Percentiles rank a stretch among this genome's conserved stretches.
Conservation (phyloP, 257 asterid species). For the Agastache rugosa region DNA sequence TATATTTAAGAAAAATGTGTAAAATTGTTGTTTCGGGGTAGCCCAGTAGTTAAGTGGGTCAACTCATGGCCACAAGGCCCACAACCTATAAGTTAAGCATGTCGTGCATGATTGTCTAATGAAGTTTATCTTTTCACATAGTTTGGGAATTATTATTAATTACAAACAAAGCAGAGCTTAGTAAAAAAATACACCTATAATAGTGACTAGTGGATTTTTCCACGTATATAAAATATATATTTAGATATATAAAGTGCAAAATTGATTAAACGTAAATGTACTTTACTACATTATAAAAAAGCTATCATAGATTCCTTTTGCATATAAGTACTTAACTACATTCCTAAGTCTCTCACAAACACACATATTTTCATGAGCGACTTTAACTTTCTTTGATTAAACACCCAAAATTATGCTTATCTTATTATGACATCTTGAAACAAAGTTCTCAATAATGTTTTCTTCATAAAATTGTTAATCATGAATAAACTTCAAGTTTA, state of each 20-base stretch:
- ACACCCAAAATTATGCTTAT: constrained; percentile 30
- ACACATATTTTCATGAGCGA: neutral
- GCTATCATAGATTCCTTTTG: neutral
- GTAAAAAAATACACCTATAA: no score
- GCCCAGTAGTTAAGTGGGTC: no score
- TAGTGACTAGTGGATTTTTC: neutral
- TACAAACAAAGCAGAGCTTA: no score
- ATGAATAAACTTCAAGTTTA: constrained; percentile 45
- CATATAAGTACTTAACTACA: constrained; percentile 5
- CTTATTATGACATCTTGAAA: constrained; percentile 34
- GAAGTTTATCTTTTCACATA: no score
- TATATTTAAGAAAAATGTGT: no score
- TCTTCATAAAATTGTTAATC: constrained; percentile 39
- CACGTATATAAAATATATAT: no score
- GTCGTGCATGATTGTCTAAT: neutral
- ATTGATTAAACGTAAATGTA: neutral
- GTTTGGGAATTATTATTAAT: no score
- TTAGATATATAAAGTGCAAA: neutral
- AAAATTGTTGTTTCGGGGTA: no score
- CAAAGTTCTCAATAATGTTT: constrained; percentile 39
- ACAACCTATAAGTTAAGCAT: neutral
- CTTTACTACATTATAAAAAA: neutral
- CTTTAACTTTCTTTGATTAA: neutral
- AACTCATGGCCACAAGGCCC: no score
- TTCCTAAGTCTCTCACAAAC: neutral